Evolutionary conservation across 1,284 basidiomycete genomes (phyloP).

Genomic region (Uromyces viciae-fabae): DNA sequence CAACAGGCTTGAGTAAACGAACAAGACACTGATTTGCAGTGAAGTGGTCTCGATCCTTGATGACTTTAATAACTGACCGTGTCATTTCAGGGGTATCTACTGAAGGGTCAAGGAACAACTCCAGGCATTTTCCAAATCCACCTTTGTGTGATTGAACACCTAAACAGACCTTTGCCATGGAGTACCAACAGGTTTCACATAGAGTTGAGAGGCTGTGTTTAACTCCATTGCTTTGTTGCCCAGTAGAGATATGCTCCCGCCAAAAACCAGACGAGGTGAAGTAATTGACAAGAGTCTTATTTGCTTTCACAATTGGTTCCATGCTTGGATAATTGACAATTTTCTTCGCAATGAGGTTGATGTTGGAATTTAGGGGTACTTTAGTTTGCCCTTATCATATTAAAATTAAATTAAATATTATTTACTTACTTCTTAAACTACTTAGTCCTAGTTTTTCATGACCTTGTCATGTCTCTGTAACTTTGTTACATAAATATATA

Average conservation of each 20-base stretch:
- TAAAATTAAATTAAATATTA: too few species aligned
- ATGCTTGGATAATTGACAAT: background rate
- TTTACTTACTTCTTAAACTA: too few species aligned
- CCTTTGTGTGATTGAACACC: background rate
- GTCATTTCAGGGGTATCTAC: background rate
- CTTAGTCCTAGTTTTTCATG: too few species aligned
- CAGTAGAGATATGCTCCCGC: background rate
- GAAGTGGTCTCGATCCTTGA: background rate
- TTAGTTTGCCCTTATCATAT: too few species aligned
- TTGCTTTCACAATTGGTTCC: background rate
- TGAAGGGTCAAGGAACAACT: background rate
- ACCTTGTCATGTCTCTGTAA: too few species aligned
- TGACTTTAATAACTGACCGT: background rate
- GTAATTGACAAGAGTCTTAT: background rate
- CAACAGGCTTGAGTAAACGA: background rate
- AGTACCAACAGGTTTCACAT: background rate
- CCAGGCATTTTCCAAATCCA: background rate
- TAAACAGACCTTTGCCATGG: background rate
- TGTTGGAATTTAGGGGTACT: too few species aligned
- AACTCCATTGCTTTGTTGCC: background rate
- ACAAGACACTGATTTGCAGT: background rate
- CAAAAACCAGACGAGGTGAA: background rate
- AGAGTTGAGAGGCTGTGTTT: background rate
- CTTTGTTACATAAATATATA: too few species aligned
- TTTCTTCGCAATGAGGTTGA: constrained; percentile 2